Evolutionary conservation across 2,329 filamentous ascomycete genomes (phyloP).

Genomic region (Colletotrichum liaoningense): DNA sequence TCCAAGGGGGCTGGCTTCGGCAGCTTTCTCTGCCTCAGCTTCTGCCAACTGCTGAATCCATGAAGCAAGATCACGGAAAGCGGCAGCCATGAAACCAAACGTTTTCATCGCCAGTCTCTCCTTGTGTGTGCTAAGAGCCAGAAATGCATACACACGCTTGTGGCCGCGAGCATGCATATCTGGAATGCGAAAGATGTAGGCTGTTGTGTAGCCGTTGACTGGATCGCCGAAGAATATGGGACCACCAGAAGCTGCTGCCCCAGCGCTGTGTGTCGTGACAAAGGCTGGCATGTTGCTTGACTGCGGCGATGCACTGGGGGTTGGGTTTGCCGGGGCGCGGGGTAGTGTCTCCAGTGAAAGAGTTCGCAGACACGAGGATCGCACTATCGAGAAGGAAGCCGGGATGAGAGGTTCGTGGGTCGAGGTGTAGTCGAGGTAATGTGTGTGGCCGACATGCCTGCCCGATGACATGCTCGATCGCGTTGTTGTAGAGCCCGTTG

Average conservation of each 20-base stretch:
- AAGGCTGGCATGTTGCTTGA: slow-evolving; percentile 57
- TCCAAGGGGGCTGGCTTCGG: slow-evolving; percentile 54
- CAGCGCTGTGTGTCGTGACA: slow-evolving; percentile 64
- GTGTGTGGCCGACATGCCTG: slow-evolving; percentile 70
- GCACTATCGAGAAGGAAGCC: slow-evolving; percentile 74
- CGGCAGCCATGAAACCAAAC: slow-evolving; percentile 70
- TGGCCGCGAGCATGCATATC: slow-evolving; percentile 76
- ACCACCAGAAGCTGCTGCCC: slow-evolving; percentile 69
- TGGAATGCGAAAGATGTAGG: slow-evolving; percentile 77
- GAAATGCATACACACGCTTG: slow-evolving; percentile 76
- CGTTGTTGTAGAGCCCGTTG: slow-evolving; percentile 59
- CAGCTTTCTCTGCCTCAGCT: slow-evolving; percentile 68
- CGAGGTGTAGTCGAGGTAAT: slow-evolving; percentile 76
- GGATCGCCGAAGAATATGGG: slow-evolving; percentile 78
- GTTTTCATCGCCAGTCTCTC: slow-evolving; percentile 75
- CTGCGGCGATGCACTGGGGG: slow-evolving; percentile 42
- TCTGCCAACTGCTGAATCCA: slow-evolving; percentile 76
- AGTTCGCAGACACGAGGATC: slow-evolving; percentile 74
- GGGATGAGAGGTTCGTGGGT: slow-evolving; percentile 73
- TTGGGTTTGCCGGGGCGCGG: slow-evolving; percentile 54
- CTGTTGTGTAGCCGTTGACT: slow-evolving; percentile 74
- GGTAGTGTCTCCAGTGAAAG: slow-evolving; percentile 76
- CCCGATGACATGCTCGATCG: slow-evolving; percentile 65
- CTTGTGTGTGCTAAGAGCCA: slow-evolving; percentile 73
- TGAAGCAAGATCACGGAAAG: slow-evolving; percentile 72